phyloP scores from a whole-genome alignment of 306 rosid genomes.

The Chamaecrista fasciculata region DNA sequence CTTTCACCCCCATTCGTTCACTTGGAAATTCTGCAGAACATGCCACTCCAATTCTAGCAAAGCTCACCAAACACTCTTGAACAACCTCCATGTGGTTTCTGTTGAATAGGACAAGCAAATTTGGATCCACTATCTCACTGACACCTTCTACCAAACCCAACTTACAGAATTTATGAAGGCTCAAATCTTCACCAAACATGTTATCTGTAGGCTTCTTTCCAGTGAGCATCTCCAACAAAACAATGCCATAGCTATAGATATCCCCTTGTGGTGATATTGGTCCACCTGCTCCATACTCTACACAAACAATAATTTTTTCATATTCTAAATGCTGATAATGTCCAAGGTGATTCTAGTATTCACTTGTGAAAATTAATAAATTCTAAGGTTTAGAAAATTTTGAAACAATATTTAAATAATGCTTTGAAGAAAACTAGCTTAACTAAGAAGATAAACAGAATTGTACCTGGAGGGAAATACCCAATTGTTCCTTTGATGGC shows the following conservation, averaged over 20 bases:
- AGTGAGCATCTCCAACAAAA: constrained; percentile 31
- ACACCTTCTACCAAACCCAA: constrained; percentile 6
- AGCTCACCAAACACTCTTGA: neutral
- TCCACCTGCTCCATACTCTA: constrained; percentile 31
- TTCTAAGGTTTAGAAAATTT: neutral
- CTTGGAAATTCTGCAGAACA: constrained; percentile 28
- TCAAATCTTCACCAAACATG: constrained; percentile 19
- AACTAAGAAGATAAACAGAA: neutral
- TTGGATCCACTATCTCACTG: constrained; percentile 21
- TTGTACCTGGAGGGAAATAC: constrained; percentile 38
- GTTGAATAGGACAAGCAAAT: neutral
- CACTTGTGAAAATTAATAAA: too few species aligned
- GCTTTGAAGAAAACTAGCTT: neutral
- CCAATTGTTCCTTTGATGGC: constrained; percentile 36
- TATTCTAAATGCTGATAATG: neutral
- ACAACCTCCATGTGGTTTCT: neutral
- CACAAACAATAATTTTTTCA: neutral
- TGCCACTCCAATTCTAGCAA: constrained; percentile 32
- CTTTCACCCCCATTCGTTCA: constrained; percentile 17
- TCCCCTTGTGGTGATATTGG: constrained; percentile 29
- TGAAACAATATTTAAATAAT: neutral
- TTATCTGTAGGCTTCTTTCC: constrained; percentile 31
- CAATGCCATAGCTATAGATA: constrained; percentile 35
- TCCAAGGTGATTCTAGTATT: too few species aligned
- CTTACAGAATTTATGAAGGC: constrained; percentile 15